Evolutionary conservation across 305 asterid species (phyloP).

Genomic region (Fraxinus baroniana): DNA sequence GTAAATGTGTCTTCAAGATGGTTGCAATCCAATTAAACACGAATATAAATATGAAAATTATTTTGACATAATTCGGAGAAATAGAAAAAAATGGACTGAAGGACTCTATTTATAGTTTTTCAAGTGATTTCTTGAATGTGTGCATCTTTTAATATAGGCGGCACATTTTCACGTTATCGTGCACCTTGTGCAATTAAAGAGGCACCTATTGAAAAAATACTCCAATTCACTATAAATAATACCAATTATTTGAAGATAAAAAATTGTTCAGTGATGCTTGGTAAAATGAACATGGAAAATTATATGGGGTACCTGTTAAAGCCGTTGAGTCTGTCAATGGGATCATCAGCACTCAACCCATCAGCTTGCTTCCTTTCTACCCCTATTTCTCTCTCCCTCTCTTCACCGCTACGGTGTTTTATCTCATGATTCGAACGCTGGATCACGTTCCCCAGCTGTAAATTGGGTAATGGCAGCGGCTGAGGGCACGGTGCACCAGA

Average conservation of each 20-base stretch:
- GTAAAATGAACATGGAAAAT: background rate
- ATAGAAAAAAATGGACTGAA: background rate
- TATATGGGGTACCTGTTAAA: background rate
- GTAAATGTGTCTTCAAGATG: background rate
- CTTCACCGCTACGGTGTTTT: background rate
- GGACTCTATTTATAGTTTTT: background rate
- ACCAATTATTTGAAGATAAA: background rate
- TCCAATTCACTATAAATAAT: background rate
- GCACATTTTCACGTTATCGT: background rate
- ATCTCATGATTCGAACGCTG: background rate
- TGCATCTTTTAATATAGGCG: background rate
- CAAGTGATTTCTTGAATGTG: background rate
- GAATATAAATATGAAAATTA: no score
- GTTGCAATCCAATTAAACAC: no score
- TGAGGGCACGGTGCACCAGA: background rate
- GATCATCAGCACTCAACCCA: background rate
- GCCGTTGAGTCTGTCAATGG: background rate
- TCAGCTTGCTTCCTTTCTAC: background rate
- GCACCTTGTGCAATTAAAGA: background rate
- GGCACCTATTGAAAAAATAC: background rate
- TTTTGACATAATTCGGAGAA: background rate
- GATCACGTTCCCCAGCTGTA: background rate
- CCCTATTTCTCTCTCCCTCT: background rate
- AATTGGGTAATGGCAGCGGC: background rate
- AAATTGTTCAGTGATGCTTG: background rate